A percentile compares a stretch with the other conserved stretches of the same genome.
Conservation (phyloP, 2,329 filamentous ascomycete species). For the Aspergillus intermedius region DNA sequence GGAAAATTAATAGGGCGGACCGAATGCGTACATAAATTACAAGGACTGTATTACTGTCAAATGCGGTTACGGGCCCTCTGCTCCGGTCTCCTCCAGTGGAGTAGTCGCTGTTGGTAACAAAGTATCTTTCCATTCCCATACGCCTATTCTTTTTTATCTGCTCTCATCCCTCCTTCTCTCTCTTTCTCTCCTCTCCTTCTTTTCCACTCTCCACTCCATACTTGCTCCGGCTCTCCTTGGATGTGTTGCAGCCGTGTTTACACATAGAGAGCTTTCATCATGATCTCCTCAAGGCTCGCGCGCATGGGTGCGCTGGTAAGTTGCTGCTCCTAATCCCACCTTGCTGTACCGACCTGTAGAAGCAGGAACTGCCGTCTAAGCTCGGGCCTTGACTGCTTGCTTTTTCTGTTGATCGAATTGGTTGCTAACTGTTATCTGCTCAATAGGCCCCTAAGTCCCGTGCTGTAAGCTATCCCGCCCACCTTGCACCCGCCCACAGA, state of each 20-base stretch:
- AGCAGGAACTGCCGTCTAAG: background rate
- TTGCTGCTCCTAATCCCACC: constrained; percentile 13
- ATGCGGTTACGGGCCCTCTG: constrained; percentile 34
- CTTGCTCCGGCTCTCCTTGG: constrained; percentile 28
- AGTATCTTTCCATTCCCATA: constrained; percentile 31
- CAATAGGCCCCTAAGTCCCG: constrained; percentile 40
- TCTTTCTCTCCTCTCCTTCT: constrained; percentile 29
- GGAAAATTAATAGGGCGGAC: constrained; percentile 14
- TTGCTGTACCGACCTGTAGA: constrained; percentile 5
- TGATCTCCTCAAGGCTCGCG: constrained; percentile 44
- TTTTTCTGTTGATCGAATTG: constrained; percentile 3
- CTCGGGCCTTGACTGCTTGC: background rate
- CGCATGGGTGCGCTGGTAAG: constrained; percentile 44
- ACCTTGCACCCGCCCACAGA: background rate
- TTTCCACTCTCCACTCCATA: constrained; percentile 29
- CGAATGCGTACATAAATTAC: constrained; percentile 18
- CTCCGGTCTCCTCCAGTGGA: constrained; percentile 25
- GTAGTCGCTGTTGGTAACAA: constrained; percentile 16
- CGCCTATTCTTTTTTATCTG: constrained; percentile 28
- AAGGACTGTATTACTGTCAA: constrained; percentile 25
- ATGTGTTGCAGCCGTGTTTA: constrained; percentile 33
- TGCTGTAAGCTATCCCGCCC: constrained; percentile 31
- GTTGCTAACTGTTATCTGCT: constrained; percentile 16
- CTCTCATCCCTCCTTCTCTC: constrained; percentile 22
- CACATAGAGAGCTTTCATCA: constrained; percentile 38